phyloP scores from a whole-genome alignment of 306 rosid species.

The Lathyrus tuberosus region DNA sequence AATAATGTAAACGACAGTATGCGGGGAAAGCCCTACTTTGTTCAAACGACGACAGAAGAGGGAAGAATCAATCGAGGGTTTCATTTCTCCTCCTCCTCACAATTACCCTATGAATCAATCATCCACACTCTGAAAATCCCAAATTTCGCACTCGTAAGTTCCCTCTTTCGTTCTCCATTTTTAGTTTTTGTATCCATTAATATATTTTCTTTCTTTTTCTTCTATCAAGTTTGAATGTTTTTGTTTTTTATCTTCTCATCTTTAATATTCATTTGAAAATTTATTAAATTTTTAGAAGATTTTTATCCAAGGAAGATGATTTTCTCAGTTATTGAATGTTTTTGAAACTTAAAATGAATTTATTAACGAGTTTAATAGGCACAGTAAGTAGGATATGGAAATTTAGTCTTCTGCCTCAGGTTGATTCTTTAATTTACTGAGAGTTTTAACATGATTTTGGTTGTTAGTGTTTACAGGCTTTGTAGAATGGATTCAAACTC shows the following conservation, averaged over 20 bases:
- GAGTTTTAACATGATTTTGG: too few species aligned
- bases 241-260: too few species aligned
- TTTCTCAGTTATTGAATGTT: too few species aligned
- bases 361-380: not conserved
- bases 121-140: not conserved
- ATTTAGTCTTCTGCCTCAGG: not conserved
- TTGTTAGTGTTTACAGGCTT: constrained; percentile 32
- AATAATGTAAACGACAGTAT: too few species aligned
- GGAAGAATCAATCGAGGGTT: not conserved
- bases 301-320: too few species aligned
- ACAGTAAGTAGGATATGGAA: not conserved
- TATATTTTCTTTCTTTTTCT: not conserved
- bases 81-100: not conserved
- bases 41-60: not conserved
- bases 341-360: too few species aligned
- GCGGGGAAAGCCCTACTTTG: not conserved
- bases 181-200: too few species aligned
- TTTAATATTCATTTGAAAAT: too few species aligned
- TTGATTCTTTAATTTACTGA: not conserved
- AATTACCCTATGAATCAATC: too few species aligned
- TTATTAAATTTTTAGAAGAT: too few species aligned
- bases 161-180: not conserved
- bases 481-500: constrained; percentile 60
- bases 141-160: not conserved
- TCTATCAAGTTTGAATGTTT: not conserved